Evolutionary conservation across 192 early-diverging fungal genomes (phyloP).

Genomic region (Linderina pennispora): DNA sequence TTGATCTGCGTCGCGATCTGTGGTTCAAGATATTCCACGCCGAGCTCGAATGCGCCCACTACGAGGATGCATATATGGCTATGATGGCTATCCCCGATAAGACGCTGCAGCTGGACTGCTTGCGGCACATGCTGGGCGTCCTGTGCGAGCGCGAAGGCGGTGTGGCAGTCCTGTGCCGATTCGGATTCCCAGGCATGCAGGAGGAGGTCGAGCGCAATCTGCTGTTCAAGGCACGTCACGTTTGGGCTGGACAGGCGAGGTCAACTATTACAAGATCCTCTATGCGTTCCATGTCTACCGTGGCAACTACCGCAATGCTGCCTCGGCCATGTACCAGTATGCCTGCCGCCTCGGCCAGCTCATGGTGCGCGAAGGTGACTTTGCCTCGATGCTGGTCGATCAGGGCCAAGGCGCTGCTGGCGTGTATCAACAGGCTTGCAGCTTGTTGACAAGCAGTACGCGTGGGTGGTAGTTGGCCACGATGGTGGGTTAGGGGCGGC

Average conservation of each 20-base stretch:
- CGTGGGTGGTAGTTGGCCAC: slow-evolving; percentile 41
- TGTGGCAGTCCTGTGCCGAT: slow-evolving; percentile 27
- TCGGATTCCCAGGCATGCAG: slow-evolving; percentile 39
- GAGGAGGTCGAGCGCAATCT: slow-evolving; percentile 41
- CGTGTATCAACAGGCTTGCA: slow-evolving; percentile 33
- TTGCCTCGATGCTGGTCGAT: slow-evolving; percentile 12
- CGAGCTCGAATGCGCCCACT: slow-evolving; percentile 25
- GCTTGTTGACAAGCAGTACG: slow-evolving; percentile 36
- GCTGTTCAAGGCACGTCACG: slow-evolving; percentile 47
- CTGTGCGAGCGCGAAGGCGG: slow-evolving; percentile 40
- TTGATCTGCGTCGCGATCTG: slow-evolving; percentile 15
- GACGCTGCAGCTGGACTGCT: slow-evolving; percentile 28
- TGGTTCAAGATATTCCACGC: slow-evolving; percentile 48
- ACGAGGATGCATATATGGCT: slow-evolving; percentile 43
- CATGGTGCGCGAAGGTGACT: slow-evolving; percentile 14
- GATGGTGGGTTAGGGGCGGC: background rate
- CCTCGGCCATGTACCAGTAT: slow-evolving; percentile 50
- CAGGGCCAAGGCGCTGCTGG: slow-evolving; percentile 37
- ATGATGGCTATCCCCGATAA: slow-evolving; percentile 41
- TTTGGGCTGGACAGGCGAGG: slow-evolving; percentile 16
- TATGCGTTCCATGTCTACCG: slow-evolving; percentile 49
- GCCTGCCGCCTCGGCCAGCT: slow-evolving; percentile 22
- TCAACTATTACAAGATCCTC: slow-evolving; percentile 45
- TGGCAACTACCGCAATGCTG: slow-evolving; percentile 47
- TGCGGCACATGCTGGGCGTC: slow-evolving; percentile 42